A percentile compares a stretch with the other conserved stretches of the same genome.
Conservation (phyloP, 2,329 filamentous ascomycete species). For the Sporothrix brunneoviolacea region DNA sequence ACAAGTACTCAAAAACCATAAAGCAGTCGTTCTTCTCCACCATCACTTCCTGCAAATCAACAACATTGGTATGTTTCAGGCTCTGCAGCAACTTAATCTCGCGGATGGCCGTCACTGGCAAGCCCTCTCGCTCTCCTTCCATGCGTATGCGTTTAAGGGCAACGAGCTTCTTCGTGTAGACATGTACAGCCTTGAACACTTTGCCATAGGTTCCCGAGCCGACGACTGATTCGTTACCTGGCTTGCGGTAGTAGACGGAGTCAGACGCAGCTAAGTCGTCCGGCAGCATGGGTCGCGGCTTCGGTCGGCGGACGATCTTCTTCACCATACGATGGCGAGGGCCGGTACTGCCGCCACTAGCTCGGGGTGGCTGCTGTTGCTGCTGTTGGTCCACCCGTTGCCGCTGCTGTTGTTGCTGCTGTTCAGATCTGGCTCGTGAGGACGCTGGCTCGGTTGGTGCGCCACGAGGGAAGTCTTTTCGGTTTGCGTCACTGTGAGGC, state of each 20-base stretch:
- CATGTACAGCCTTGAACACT: slow-evolving; percentile 88
- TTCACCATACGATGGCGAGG: slow-evolving; percentile 56
- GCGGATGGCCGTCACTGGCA: slow-evolving; percentile 82
- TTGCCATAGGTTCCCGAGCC: slow-evolving; percentile 95
- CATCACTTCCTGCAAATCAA: slow-evolving; percentile 86
- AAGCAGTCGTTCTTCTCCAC: slow-evolving; percentile 98
- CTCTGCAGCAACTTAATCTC: slow-evolving; percentile 91
- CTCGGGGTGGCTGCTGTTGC: slow-evolving; percentile 26
- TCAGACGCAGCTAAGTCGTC: slow-evolving; percentile 70
- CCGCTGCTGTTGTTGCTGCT: slow-evolving; percentile 19
- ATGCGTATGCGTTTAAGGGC: slow-evolving; percentile 88
- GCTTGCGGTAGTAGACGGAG: slow-evolving; percentile 90
- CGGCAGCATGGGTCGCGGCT: slow-evolving; percentile 62
- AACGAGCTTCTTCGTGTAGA: slow-evolving; percentile 79
- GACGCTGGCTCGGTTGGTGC: slow-evolving; percentile 51
- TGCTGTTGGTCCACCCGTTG: slow-evolving; percentile 21
- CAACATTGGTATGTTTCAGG: slow-evolving; percentile 73
- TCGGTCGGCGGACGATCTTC: slow-evolving; percentile 62
- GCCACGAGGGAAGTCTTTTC: slow-evolving; percentile 40
- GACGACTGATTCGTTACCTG: slow-evolving; percentile 94
- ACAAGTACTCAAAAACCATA: slow-evolving; percentile 98
- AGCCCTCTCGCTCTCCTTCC: slow-evolving; percentile 87
- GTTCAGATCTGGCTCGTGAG: slow-evolving; percentile 29
- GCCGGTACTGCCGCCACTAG: slow-evolving; percentile 19
- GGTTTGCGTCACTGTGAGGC: slow-evolving; percentile 25